Evolutionary conservation across 169 alveolate genomes (phyloP), one percentile per base, ranked within the genome.

Genomic region (Cyclospora cayetanensis): DNA sequence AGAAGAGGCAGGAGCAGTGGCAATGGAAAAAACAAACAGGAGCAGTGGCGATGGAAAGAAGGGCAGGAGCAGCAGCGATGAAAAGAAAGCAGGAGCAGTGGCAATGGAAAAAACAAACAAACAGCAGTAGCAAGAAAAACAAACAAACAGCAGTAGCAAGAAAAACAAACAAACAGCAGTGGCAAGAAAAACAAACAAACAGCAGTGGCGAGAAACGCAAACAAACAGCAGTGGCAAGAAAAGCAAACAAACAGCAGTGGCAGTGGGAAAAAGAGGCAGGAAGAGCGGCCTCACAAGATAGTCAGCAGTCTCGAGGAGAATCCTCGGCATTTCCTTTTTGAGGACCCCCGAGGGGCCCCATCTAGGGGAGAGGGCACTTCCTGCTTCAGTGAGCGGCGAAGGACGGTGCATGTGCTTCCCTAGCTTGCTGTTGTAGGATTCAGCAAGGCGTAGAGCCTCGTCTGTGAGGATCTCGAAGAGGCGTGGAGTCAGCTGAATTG

Each of bases 171-270:
- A n/a, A n/a, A n/a, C n/a, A n/a, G n/a, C n/a, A n/a, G n/a, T n/a
- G n/a, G n/a, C n/a, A n/a, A n/a, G n/a, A n/a, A n/a, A n/a, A n/a
- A 27, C 80, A 65, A 15, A 31, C 15, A n/a, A 7, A 25, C 4
- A 65, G 76, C 39, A 65, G 34, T 25, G 31, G 76, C 41, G 4
- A 15, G 43, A 65, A 41, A 35, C n/a, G 76, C 76, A 65, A 41
- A n/a, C n/a, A 4, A 65, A 25, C 41, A 18, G 76, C 76, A 65
- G 76, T 41, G 31, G 76, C 76, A 65, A 31, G 43, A n/a, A n/a
- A n/a, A n/a, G n/a, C n/a, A n/a, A n/a, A n/a, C n/a, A n/a, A 65
- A 31, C 76, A 65, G 76, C 76, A 65, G 76, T 41, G 31, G 76
- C 76, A 65, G 76, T 41, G n/a, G n/a, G n/a, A n/a, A n/a, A n/a